Conservation (phyloP, 768 basidiomycete genomes). For the Amylocystis lapponica region DNA sequence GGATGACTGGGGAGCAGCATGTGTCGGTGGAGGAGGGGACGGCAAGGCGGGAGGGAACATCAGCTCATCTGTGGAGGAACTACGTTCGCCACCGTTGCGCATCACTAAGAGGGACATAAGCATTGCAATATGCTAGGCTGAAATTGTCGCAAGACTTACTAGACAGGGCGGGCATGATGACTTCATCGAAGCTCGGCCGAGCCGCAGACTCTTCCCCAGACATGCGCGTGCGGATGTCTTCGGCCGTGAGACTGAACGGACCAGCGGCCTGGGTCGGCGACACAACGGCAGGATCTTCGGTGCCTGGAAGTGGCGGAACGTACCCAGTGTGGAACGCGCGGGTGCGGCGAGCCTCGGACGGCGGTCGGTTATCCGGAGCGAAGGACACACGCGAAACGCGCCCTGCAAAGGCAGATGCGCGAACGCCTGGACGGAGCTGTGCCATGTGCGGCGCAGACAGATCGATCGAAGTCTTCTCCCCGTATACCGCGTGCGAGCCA, state of each 20-base stretch:
- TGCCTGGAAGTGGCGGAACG: constrained; percentile 38
- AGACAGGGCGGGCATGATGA: constrained; percentile 65
- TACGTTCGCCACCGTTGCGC: constrained; percentile 46
- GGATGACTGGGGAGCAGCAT: constrained; percentile 29
- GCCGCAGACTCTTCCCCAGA: constrained; percentile 28
- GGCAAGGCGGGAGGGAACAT: constrained; percentile 35
- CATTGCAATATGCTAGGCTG: constrained; percentile 3
- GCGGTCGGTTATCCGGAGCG: constrained; percentile 51
- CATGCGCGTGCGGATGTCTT: constrained; percentile 57
- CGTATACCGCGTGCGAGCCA: constrained; percentile 21
- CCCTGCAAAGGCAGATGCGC: constrained; percentile 41
- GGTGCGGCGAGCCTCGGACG: constrained; percentile 37
- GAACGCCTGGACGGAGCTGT: constrained; percentile 49
- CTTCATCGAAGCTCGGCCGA: constrained; percentile 44
- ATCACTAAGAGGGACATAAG: constrained; percentile 49
- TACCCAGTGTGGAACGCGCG: constrained; percentile 37
- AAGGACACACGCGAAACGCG: constrained; percentile 64
- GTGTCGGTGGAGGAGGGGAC: constrained; percentile 27
- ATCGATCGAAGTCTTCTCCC: constrained; percentile 2
- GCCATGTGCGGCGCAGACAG: constrained; percentile 27
- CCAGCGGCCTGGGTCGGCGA: constrained; percentile 42
- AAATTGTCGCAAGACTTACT: constrained; percentile 36
- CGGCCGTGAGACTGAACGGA: constrained; percentile 41
- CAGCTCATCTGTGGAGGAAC: constrained; percentile 35
- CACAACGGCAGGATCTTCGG: constrained; percentile 17